Conservation (phyloP, 768 basidiomycete species). For the Paxillus rubicundulus region DNA sequence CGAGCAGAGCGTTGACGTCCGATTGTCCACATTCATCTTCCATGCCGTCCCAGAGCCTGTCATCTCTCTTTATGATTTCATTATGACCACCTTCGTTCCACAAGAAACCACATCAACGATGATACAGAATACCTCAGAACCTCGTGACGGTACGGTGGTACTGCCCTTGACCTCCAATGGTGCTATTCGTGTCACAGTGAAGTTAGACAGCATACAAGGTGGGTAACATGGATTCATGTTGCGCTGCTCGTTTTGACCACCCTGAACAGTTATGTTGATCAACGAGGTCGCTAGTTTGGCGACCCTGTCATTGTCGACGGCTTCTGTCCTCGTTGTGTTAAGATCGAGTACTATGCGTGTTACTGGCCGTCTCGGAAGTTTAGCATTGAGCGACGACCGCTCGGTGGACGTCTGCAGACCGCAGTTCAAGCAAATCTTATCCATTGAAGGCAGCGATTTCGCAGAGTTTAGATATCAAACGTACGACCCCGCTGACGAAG, state of each 20-base stretch:
- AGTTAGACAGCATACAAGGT: conserved; percentile 85
- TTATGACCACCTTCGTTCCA: conserved; percentile 94
- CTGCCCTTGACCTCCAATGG: conserved; percentile 28
- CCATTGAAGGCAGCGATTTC: conserved; percentile 92
- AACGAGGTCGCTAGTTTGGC: conserved; percentile 71
- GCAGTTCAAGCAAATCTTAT: conserved; percentile 81
- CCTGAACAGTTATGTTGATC: conserved; percentile 64
- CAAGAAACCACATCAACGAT: conserved; percentile 11
- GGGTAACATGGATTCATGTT: conserved; percentile 16
- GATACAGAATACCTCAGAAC: conserved; percentile 9
- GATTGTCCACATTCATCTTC: conserved; percentile 88
- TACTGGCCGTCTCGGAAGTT: conserved; percentile 76
- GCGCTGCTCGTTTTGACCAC: conserved; percentile 9
- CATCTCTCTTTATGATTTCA: conserved; percentile 88
- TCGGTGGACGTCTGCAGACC: conserved; percentile 46
- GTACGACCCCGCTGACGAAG: conserved; percentile 68
- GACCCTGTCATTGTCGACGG: conserved; percentile 87
- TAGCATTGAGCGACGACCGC: conserved; percentile 78
- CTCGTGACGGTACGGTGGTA: background rate
- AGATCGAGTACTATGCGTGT: conserved; percentile 72
- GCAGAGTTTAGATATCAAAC: conserved; percentile 95
- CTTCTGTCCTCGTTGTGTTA: conserved; percentile 77
- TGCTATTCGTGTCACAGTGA: conserved; percentile 79
- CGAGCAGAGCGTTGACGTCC: conserved; percentile 84
- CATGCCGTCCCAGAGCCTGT: conserved; percentile 88